Conservation (phyloP, 1,139 yeast species). For the Suhomyces wounanorum region DNA sequence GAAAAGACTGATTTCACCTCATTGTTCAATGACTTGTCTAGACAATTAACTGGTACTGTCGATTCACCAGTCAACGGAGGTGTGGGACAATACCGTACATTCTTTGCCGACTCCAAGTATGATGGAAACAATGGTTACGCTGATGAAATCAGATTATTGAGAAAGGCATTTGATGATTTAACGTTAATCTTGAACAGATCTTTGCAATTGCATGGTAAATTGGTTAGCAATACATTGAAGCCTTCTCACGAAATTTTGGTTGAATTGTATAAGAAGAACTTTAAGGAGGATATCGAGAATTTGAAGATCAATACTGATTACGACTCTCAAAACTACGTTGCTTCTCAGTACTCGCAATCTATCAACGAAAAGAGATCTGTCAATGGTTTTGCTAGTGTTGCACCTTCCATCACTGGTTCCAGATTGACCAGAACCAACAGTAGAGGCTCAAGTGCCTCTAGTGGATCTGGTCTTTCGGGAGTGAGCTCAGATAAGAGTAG, state of each 20-base stretch:
- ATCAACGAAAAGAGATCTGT: constrained; percentile 24
- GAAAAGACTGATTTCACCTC: constrained; percentile 54
- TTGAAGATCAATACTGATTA: constrained; percentile 40
- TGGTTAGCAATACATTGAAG: constrained; percentile 59
- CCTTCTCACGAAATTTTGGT: constrained; percentile 69
- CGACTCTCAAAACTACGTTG: constrained; percentile 31
- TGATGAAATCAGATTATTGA: constrained; percentile 52
- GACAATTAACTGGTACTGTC: constrained; percentile 83
- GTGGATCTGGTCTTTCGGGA: constrained; percentile 31
- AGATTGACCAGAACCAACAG: constrained; percentile 35
- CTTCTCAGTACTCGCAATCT: constrained; percentile 18
- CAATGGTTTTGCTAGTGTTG: constrained; percentile 17
- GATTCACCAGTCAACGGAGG: constrained; percentile 95
- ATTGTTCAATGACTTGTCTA: constrained; percentile 66
- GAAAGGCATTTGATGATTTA: constrained; percentile 68
- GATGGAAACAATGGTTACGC: constrained; percentile 42
- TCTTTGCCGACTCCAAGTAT: constrained; percentile 51
- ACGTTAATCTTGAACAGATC: constrained; percentile 67
- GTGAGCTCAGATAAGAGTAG: constrained; percentile 24
- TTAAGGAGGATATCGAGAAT: constrained; percentile 59
- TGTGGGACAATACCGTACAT: constrained; percentile 77
- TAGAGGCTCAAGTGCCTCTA: constrained; percentile 33
- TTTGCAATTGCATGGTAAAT: constrained; percentile 65
- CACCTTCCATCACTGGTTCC: constrained; percentile 22
- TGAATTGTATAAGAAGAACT: constrained; percentile 66